Percentiles rank a stretch among this genome's conserved stretches.
phyloP scores from a whole-genome alignment of 345 rosid genomes.

The Eucalyptus brandiana region DNA sequence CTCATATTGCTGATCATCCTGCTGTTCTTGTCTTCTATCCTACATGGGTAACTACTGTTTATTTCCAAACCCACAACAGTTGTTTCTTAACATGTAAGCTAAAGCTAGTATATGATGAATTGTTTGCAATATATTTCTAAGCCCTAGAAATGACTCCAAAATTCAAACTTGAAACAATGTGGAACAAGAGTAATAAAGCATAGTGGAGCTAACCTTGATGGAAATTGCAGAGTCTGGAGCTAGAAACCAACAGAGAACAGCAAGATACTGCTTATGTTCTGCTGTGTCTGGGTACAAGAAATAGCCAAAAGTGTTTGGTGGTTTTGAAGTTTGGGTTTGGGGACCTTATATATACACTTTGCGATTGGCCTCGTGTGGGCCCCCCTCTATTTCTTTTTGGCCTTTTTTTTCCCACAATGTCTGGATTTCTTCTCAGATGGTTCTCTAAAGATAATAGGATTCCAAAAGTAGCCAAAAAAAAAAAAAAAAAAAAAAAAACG shows the following conservation, averaged over 20 bases:
- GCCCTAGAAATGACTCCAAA: neutral
- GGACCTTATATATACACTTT: slow-evolving; percentile 22
- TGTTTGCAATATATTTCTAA: neutral
- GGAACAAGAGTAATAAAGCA: neutral
- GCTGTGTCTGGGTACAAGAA: neutral
- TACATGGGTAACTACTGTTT: neutral
- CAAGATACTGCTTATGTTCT: neutral
- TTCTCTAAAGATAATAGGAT: slow-evolving; percentile 16
- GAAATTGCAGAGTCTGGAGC: neutral
- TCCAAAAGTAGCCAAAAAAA: slow-evolving; percentile 9
- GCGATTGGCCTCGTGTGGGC: neutral
- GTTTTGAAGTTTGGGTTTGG: slow-evolving; percentile 4
- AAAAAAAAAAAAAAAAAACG: neutral
- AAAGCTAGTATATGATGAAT: neutral
- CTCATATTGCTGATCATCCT: neutral
- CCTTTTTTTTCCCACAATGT: neutral
- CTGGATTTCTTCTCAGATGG: neutral
- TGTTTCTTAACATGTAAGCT: neutral
- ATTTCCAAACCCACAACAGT: neutral
- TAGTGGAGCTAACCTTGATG: neutral
- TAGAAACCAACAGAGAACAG: neutral
- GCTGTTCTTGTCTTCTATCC: neutral
- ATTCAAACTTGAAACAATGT: neutral
- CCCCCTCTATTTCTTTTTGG: neutral
- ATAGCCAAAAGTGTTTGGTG: slow-evolving; percentile 1